Base-by-base conservation (phyloP, 352 stramenopile genomes). In the Pythium biforme region DNA sequence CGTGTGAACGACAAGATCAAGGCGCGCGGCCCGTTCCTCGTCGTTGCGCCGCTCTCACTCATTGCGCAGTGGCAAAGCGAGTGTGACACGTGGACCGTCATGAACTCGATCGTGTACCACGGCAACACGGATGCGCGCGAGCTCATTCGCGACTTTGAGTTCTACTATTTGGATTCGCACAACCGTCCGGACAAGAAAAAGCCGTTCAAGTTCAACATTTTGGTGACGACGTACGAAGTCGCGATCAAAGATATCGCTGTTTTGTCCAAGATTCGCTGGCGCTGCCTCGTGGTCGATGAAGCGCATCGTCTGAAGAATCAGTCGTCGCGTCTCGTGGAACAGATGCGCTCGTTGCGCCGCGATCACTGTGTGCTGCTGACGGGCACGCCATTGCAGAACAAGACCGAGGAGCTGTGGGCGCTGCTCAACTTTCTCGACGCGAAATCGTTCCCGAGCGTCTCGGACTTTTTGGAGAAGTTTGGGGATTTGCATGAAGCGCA, bases 41-140 rank as follows among this genome's bases (percentile, higher is more conserved):
- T 99, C 25, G 93, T 99, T 12, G 98, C 97, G 11, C 98, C 98
- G 12, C 83, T 99, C 3, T 99, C 95, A 25, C 97, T 98, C 1
- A 95, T 99, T 55, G 84, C 92, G n/a, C 98, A 99, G 68, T 99
- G 98, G 98, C 83, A 99, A 65, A 96, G 98, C 54, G 98, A 99
- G 77, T 99, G 99, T 68, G 86, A 98, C 52, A 95, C 77, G 34
- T 99, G 98, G 98, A 99, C 97, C 0, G 88, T 96, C 45, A 95
- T 99, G 71, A 99, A 99, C 76, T 99, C 96, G 43, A 90, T 99
- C 51, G 90, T 99, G 1, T 99, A 99, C 65, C 97, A 99, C 76
- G 98, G 98, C 33, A 97, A 90, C 60, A 88, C 88, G 8, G 86
- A 90, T 15, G 87, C 98, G 27, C 86, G 98, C 10, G 84, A 97